Base-by-base conservation (phyloP, 1,139 yeast species). In the Debaryomycetaceae sp. region DNA sequence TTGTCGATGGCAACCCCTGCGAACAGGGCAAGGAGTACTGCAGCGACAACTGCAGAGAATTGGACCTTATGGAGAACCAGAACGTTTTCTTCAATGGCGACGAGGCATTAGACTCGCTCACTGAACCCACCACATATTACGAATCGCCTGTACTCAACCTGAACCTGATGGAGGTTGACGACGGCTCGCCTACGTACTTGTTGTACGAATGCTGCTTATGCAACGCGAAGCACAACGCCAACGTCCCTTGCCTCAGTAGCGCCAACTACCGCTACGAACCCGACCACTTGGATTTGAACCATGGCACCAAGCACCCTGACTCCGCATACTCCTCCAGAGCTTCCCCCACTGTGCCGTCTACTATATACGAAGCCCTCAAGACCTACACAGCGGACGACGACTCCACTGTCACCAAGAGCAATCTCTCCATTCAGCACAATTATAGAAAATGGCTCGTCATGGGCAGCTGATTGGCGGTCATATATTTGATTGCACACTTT, bases 171-270 rank as follows among this genome's bases (percentile, higher is more conserved):
- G 27, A 20, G 20, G 34, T 34, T 14, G 37, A 38, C 6, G 35
- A 34, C 24, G 38, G 29, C 10, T 35, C 41, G 16, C 24, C 33
- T 13, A 32, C 15, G 29, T 32, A 29, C 26, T 40, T 48, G 18
- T 38, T 48, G 16, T 48, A 48, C 40, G 53, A 46, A 32, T 48
- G 53, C 32, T 38, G 43, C 36, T 37, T 46, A 27, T 48, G 53
- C 51, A 45, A 45, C 35, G 15, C 30, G 11, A 23, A 30, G 31
- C 41, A 43, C 26, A 35, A 35, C 22, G 29, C 31, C 9, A 25
- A 28, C 9, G 18, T 36, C 14, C 47, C 47, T 12, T 44, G 48
- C 37, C 36, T 36, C 25, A 46, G 44, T 34, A 35, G 34, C 26
- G 10, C 7, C 13, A 25, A 33, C 25, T 33, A 33, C 14, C 25